Conservation (phyloP, 169 alveolate species). For the Perkinsus olseni region DNA sequence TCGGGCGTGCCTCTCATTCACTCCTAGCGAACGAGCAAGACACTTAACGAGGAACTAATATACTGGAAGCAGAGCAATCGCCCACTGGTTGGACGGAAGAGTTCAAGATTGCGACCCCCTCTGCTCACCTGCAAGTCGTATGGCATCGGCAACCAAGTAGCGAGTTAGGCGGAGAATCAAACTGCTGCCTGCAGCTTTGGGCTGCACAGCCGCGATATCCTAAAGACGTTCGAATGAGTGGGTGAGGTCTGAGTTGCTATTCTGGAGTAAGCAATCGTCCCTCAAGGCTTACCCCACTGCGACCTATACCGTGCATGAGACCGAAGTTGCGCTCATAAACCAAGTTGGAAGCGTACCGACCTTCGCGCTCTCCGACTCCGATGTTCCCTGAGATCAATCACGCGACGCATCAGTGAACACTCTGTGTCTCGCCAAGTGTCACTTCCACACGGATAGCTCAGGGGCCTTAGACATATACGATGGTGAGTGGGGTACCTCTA, state of each 20-base stretch:
- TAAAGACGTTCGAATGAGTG: not conserved
- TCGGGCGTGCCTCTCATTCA: not conserved
- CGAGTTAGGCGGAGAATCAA: conserved; percentile 56
- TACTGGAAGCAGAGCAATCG: no score
- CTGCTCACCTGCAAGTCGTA: conserved; percentile 24
- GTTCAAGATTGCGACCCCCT: not conserved
- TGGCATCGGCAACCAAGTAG: conserved; percentile 56
- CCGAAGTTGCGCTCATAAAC: conserved; percentile 57
- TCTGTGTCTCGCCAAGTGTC: no score
- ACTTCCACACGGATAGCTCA: no score
- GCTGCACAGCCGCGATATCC: conserved; percentile 65
- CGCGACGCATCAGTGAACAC: no score
- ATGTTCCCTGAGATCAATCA: conserved; percentile 39
- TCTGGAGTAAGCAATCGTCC: not conserved
- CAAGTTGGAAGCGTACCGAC: conserved; percentile 60
- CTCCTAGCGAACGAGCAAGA: no score
- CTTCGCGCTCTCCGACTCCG: conserved; percentile 84
- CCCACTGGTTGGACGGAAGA: no score
- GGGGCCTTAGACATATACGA: no score
- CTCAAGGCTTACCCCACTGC: not conserved
- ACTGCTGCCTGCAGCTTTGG: conserved; percentile 79
- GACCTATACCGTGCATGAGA: conserved; percentile 74
- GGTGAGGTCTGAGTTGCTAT: not conserved
- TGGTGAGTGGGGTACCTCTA: no score
- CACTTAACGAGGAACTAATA: no score